Base-by-base conservation (phyloP, 2,329 filamentous ascomycete species). In the Epichloe typhina region DNA sequence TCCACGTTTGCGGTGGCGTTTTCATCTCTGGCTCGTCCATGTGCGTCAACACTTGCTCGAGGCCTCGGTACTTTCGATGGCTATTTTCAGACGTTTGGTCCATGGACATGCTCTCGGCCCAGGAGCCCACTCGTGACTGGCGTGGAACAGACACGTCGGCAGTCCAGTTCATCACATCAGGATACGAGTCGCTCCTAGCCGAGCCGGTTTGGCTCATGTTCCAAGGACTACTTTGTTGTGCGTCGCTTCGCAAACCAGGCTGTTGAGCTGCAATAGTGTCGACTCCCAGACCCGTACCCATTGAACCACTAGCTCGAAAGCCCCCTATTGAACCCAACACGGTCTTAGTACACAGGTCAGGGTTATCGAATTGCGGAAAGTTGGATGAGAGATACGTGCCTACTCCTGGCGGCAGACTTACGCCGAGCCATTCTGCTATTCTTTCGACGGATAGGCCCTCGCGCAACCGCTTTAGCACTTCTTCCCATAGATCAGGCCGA, bases 391-490 rank as follows among this genome's bases (percentile, higher is more conserved):
- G 19, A 3, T 65, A 53, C 31, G 60, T 45, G 46, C 58, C 59
- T 47, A 64, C 61, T n/a, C 57, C 59, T 17, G 68, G 54, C 7
- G 66, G 61, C 4, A 66, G 50, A 2, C 59, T 55, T 3, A 57
- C 59, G 15, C 63, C 67, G 2, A 83, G 67, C 71, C 74, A 80
- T 47, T 79, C 74, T 4, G 76, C 74, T 50, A 83, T 78, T 44
- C 54, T 66, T 43, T 81, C 77, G 21, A 80, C 63, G 8, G 70
- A 66, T 53, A 81, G 74, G 41, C 79, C 79, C 26, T 62, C 66
- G 41, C 75, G 76, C 42, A 83, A 59, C 5, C 74, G 72, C 19
- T 68, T 64, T 50, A 83, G 56, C 2, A 82, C 72, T 37, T 79
- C 75, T 53, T 78, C 74, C 68, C 73, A 74, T 6, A 74, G 61